These are phyloP conservation scores for Marasmius tenuissimus DNA, from an alignment of 1,284 basidiomycete species.

Conservation along the genomic window DNA sequence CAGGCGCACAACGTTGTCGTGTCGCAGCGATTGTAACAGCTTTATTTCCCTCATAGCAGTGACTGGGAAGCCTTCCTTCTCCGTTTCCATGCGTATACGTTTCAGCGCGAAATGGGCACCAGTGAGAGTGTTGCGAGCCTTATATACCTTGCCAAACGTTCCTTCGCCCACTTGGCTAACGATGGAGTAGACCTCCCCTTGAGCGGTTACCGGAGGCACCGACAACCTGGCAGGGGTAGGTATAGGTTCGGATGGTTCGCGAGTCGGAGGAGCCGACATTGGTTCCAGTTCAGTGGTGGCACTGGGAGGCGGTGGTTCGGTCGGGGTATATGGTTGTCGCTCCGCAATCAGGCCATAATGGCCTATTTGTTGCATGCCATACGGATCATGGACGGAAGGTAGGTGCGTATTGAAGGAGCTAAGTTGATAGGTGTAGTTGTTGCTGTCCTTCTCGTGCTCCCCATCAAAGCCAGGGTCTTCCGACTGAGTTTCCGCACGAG, in stretches of 20 bases:
- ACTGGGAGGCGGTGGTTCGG: neutral
- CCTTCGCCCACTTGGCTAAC: conserved; percentile 97
- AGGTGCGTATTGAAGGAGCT: neutral
- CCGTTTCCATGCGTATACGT: conserved; percentile 96
- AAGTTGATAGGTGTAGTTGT: neutral
- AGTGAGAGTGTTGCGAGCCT: conserved; percentile 83
- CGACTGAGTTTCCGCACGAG: neutral
- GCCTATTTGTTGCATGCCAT: neutral
- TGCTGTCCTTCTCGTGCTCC: neutral
- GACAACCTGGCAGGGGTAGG: neutral
- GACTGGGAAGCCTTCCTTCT: conserved; percentile 97
- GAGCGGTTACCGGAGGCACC: conserved; percentile 25
- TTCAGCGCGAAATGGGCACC: conserved; percentile 88
- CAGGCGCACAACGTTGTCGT: conserved; percentile 87
- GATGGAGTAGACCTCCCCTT: conserved; percentile 79
- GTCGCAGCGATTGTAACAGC: conserved; percentile 87
- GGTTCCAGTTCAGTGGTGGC: neutral
- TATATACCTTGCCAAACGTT: conserved; percentile 99
- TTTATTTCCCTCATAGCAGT: conserved; percentile 99
- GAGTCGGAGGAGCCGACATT: neutral
- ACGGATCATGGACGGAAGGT: neutral
- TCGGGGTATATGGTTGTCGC: neutral
- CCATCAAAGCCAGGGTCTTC: neutral
- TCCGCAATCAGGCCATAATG: neutral
- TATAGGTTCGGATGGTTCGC: neutral